A percentile compares a stretch with the other conserved stretches of the same genome.
phyloP scores from a whole-genome alignment of 495 filamentous ascomycete genomes.

The Zalerion maritima region DNA sequence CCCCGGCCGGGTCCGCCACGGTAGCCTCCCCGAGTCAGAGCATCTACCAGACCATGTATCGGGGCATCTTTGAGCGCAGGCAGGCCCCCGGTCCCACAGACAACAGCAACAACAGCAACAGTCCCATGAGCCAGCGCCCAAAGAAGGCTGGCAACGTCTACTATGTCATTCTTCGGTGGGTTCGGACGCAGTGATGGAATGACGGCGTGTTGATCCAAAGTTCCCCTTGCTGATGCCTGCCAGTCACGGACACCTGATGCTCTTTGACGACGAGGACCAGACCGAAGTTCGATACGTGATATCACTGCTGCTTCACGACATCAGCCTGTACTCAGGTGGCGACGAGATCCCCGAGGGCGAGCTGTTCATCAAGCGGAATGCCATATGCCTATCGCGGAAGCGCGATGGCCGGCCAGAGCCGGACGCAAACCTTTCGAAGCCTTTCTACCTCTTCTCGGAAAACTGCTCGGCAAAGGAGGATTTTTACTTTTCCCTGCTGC shows the following conservation, averaged over 20 bases:
- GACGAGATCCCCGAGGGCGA: slow-evolving; percentile 77
- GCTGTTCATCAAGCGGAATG: slow-evolving; percentile 89
- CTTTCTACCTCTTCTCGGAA: slow-evolving; percentile 88
- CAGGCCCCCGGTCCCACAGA: slow-evolving; percentile 33
- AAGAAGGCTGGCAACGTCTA: slow-evolving; percentile 82
- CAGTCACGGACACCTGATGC: slow-evolving; percentile 92
- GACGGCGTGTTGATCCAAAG: too few relatives aligned
- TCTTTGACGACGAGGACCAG: slow-evolving; percentile 84
- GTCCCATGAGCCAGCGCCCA: slow-evolving; percentile 37
- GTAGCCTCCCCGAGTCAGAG: slow-evolving; percentile 65
- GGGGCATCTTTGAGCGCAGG: slow-evolving; percentile 86
- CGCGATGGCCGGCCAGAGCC: slow-evolving; percentile 44
- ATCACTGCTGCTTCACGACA: slow-evolving; percentile 71
- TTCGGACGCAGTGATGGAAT: too few relatives aligned
- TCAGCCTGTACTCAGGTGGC: slow-evolving; percentile 75
- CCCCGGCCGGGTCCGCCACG: slow-evolving; percentile 55
- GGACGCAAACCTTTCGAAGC: slow-evolving; percentile 45
- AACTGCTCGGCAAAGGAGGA: slow-evolving; percentile 94
- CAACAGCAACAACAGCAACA: slow-evolving; percentile 29
- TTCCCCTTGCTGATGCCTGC: slow-evolving; percentile 8
- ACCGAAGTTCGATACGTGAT: slow-evolving; percentile 92
- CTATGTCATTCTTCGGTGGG: slow-evolving; percentile 75
- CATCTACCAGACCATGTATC: slow-evolving; percentile 96
- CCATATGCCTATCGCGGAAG: slow-evolving; percentile 68
- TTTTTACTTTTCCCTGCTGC: slow-evolving; percentile 86